Evolutionary conservation across 2,329 filamentous ascomycete genomes (phyloP), one percentile per base, ranked within the genome.

Genomic region (Lecanoromycetidae sp.): DNA sequence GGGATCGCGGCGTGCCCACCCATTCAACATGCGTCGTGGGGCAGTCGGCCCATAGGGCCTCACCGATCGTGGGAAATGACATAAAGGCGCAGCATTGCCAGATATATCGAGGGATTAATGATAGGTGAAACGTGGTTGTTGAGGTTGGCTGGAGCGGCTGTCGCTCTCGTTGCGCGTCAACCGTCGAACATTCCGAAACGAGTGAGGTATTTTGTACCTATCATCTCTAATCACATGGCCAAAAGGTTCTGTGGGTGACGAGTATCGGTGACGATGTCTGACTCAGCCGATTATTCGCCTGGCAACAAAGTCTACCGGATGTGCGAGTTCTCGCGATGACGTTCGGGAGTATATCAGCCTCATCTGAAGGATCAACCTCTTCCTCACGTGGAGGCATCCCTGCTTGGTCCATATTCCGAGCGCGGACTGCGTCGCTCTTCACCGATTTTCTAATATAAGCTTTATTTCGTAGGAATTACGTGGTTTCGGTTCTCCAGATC

Each of bases 251-350:
- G n/a, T n/a, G n/a, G n/a, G 8, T 19, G 25, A 42, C 12, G 25
- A 27, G 7, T 13, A 26, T 42, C 38, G 26, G 38, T 42, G 26
- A 42, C 27, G 26, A 12, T 20, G 2, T 19, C 8, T 30, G n/a
- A 22, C 26, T 42, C 38, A 27, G 38, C 38, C 38, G 38, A 42
- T 42, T 3, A 42, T 9, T 26, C 38, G 38, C 30, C n/a, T n/a
- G n/a, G n/a, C n/a, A n/a, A n/a, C 26, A 42, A 42, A 42, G 38
- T 26, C 38, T 42, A 13, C 26, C 38, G 23, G 30, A 42, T 42
- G 36, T 38, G 22, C 12, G 36, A 38, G 13, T 26, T 12, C 13
- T 23, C 23, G 20, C n/a, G 20, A 37, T 17, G 7, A 38, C 15
- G 13, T 25, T 20, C 10, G 36, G 13, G 13, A 7, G n/a, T 26